Percentiles rank a stretch among this genome's conserved stretches.
These are phyloP conservation scores for Mycosarcoma mackinlayi DNA, from an alignment of 1,284 basidiomycete species.

Conservation along the genomic window DNA sequence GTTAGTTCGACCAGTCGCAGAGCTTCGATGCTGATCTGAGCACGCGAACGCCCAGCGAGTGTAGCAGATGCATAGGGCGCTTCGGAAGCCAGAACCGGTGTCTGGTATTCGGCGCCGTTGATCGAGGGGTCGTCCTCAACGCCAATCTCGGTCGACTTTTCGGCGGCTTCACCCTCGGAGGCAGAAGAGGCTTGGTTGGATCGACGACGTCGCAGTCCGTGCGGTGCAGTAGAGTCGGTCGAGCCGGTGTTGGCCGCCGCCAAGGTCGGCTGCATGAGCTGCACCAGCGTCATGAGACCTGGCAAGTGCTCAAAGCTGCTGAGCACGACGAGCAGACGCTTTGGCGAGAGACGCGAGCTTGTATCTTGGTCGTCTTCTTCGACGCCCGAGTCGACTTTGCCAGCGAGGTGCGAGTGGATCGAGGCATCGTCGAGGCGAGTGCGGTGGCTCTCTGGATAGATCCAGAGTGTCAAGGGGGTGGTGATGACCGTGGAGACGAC, in stretches of 20 bases:
- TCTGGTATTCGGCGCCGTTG: slow-evolving; percentile 35
- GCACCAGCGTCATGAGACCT: slow-evolving; percentile 72
- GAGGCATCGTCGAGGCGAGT: slow-evolving; percentile 39
- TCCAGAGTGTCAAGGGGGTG: slow-evolving; percentile 80
- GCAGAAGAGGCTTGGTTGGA: slow-evolving; percentile 19
- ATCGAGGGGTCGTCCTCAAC: slow-evolving; percentile 33
- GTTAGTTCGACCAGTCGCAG: slow-evolving; percentile 75
- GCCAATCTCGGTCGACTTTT: slow-evolving; percentile 24
- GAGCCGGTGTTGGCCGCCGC: slow-evolving; percentile 26
- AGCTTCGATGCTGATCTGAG: slow-evolving; percentile 55
- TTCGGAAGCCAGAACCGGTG: slow-evolving; percentile 41
- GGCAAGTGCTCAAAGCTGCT: slow-evolving; percentile 87
- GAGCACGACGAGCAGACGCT: slow-evolving; percentile 83
- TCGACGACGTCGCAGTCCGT: slow-evolving; percentile 30
- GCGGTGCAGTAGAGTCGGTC: slow-evolving; percentile 1
- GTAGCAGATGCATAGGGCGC: slow-evolving; percentile 31
- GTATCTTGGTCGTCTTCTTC: slow-evolving; percentile 37
- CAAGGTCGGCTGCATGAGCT: slow-evolving; percentile 70
- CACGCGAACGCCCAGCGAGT: slow-evolving; percentile 23
- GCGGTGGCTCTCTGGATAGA: slow-evolving; percentile 75
- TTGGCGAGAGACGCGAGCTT: slow-evolving; percentile 30
- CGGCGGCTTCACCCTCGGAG: slow-evolving; percentile 25
- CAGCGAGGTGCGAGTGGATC: slow-evolving; percentile 34
- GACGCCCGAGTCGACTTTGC: slow-evolving; percentile 16
- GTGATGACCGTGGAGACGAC: slow-evolving; percentile 87